A percentile compares a stretch with the other conserved stretches of the same genome.
Conservation (phyloP, 306 rosid species). For the Rosa lucieae region DNA sequence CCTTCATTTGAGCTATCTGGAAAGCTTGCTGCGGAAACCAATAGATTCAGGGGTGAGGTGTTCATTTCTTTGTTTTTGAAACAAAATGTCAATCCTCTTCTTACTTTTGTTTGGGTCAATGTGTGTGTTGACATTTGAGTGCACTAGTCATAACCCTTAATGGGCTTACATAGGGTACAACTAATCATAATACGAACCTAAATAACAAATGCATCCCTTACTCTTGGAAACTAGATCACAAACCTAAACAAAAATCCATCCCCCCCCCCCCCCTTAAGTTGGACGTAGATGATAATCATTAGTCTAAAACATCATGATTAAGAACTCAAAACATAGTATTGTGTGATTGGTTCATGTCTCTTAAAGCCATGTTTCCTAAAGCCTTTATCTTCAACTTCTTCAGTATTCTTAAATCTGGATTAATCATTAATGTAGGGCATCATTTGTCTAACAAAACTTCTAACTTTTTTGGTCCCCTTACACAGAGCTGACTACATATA, state of each 20-base stretch:
- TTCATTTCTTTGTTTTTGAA: conserved; percentile 12
- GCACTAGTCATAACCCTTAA: background rate
- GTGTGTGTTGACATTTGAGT: background rate
- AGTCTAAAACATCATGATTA: background rate
- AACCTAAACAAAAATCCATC: background rate
- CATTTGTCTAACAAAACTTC: background rate
- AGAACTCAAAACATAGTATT: background rate
- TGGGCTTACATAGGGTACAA: no score
- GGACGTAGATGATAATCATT: background rate
- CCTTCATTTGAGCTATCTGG: conserved; percentile 55
- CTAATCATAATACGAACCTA: no score
- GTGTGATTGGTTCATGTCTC: background rate
- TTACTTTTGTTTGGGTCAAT: background rate
- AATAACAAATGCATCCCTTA: no score
- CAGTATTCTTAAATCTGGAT: background rate
- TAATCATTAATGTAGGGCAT: background rate
- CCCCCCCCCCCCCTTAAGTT: background rate
- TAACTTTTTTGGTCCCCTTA: background rate
- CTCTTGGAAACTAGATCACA: background rate
- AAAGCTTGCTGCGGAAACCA: conserved; percentile 94
- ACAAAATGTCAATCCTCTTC: background rate
- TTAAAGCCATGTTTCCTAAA: background rate
- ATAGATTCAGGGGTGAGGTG: conserved; percentile 74
- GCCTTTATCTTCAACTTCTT: background rate
- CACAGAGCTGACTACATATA: background rate